Evolutionary conservation across 1,284 basidiomycete species (phyloP).

Genomic region (Cryptococcus amylolentus): DNA sequence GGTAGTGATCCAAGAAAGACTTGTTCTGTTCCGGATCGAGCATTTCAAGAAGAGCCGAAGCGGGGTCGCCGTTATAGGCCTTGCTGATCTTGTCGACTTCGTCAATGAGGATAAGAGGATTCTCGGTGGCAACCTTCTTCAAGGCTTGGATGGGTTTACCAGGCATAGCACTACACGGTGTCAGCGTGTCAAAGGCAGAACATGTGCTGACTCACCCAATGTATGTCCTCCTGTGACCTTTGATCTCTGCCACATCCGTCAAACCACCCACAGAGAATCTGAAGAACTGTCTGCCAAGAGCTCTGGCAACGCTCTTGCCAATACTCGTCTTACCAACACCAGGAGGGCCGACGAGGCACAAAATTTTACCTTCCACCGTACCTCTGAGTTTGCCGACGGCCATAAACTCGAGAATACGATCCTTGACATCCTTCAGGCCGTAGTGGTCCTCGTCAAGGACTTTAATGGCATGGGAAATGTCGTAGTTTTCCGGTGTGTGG

Average conservation of each 20-base stretch:
- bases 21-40: constrained; percentile 97
- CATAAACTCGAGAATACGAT: constrained; percentile 95
- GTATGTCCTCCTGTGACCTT: constrained; percentile 95
- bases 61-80: constrained; percentile 89
- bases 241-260: constrained; percentile 98
- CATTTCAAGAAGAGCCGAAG: constrained; percentile 93
- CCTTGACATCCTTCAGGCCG: constrained; percentile 91
- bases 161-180: constrained; percentile 69
- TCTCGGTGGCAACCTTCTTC: constrained; percentile 95
- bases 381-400: constrained; percentile 96
- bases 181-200: constrained; percentile 3
- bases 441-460: constrained; percentile 97
- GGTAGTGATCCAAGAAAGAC: constrained; percentile 94
- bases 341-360: constrained; percentile 93
- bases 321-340: constrained; percentile 96
- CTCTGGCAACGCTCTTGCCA: constrained; percentile 68
- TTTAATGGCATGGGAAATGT: constrained; percentile 74
- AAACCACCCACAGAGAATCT: constrained; percentile 91
- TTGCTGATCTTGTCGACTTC: constrained; percentile 98
- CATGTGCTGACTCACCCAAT: constrained; percentile 63
- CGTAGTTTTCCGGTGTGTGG: constrained; percentile 90
- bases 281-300: constrained; percentile 49
- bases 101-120: constrained; percentile 93
- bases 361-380: constrained; percentile 97
- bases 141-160: constrained; percentile 98